Evolutionary conservation across 2,329 filamentous ascomycete species (phyloP).

Genomic region (Colletotrichum sp.): DNA sequence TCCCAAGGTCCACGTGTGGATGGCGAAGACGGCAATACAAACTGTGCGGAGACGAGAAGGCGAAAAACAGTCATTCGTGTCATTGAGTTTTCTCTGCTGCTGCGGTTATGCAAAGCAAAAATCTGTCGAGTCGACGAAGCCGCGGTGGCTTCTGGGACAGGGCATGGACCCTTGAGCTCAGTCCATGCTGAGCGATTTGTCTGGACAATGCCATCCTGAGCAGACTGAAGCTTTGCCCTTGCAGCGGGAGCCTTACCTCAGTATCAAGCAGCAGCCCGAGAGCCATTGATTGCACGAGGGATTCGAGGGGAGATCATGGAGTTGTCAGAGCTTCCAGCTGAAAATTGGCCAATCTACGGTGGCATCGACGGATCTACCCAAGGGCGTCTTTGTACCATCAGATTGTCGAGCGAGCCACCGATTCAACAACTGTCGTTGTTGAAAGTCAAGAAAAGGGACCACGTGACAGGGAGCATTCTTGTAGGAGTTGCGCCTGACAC

Average conservation of each 20-base stretch:
- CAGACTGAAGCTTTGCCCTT: neutral
- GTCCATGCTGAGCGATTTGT: neutral
- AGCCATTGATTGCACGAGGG: neutral
- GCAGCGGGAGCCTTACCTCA: neutral
- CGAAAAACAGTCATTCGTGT: neutral
- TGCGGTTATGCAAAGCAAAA: neutral
- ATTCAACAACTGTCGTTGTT: neutral
- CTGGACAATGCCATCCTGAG: neutral
- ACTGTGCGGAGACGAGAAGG: neutral
- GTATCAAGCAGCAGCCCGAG: neutral
- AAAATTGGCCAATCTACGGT: neutral
- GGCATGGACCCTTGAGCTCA: neutral
- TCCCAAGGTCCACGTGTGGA: slow-evolving; percentile 13
- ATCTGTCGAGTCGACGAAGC: neutral
- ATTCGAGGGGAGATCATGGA: neutral
- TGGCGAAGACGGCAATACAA: neutral
- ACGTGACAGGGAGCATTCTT: neutral
- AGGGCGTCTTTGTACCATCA: neutral
- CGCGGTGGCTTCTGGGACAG: neutral
- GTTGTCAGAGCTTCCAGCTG: neutral
- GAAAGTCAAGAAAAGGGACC: neutral
- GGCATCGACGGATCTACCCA: neutral
- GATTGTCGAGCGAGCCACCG: neutral
- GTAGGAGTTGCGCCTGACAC: neutral
- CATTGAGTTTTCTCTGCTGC: neutral